These are phyloP conservation scores for Diaporthe ilicicola DNA, from an alignment of 2,329 filamentous ascomycete genomes.

Conservation along the genomic window DNA sequence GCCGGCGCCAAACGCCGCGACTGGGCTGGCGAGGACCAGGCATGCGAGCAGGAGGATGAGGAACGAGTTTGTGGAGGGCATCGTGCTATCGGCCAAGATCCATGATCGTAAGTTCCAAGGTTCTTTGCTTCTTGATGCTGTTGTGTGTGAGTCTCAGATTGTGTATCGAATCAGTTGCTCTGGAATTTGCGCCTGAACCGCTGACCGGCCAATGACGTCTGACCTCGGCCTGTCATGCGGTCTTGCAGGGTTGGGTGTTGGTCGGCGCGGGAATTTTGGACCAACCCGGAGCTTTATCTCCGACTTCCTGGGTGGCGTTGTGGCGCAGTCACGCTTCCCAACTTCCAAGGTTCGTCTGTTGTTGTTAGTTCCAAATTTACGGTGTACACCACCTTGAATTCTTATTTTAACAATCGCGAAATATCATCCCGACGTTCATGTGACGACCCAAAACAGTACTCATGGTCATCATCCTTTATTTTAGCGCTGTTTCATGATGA, in stretches of 20 bases:
- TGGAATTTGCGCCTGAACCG: not conserved
- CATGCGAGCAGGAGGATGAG: constrained; percentile 26
- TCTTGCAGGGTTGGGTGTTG: not conserved
- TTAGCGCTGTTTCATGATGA: too few relatives aligned
- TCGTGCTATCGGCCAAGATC: constrained; percentile 18
- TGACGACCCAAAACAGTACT: too few relatives aligned
- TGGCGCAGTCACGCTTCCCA: not conserved
- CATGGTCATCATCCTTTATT: too few relatives aligned
- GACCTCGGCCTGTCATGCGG: not conserved
- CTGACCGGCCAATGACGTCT: constrained; percentile 7
- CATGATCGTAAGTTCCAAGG: not conserved
- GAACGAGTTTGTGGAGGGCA: constrained; percentile 10
- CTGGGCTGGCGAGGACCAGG: constrained; percentile 41
- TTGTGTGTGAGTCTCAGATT: too few relatives aligned
- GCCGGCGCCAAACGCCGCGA: constrained; percentile 49
- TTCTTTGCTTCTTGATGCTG: not conserved
- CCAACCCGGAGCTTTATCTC: not conserved
- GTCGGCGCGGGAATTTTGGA: not conserved
- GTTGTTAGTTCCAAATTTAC: too few relatives aligned
- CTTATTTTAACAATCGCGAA: too few relatives aligned
- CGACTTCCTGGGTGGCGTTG: not conserved
- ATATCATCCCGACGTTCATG: too few relatives aligned
- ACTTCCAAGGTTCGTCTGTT: not conserved
- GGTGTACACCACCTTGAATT: too few relatives aligned
- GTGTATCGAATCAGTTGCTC: not conserved